Evolutionary conservation across 1,284 basidiomycete genomes (phyloP).

Genomic region (Ustilago shanxiensis): DNA sequence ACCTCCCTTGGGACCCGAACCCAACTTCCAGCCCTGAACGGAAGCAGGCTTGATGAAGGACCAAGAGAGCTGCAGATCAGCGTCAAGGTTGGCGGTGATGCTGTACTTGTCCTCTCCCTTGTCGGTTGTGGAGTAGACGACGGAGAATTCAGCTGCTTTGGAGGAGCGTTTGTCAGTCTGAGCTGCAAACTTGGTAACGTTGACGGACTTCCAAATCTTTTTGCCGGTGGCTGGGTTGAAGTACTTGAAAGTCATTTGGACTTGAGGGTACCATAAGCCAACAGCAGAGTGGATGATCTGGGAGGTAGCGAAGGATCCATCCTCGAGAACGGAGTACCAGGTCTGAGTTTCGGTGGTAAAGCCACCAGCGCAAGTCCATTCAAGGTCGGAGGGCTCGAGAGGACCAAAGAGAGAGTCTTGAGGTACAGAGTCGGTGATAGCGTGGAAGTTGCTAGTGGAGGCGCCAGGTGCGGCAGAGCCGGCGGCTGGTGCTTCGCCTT

Average conservation of each 20-base stretch:
- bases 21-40: slow-evolving; percentile 91
- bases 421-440: slow-evolving; percentile 60
- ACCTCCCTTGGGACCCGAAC: slow-evolving; percentile 87
- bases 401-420: slow-evolving; percentile 76
- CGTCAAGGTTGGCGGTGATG: slow-evolving; percentile 83
- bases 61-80: slow-evolving; percentile 84
- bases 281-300: slow-evolving; percentile 96
- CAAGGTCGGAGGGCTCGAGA: slow-evolving; percentile 78
- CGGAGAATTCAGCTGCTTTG: slow-evolving; percentile 89
- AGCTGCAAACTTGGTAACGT: slow-evolving; percentile 85
- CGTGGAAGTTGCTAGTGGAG: slow-evolving; percentile 61
- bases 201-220: slow-evolving; percentile 88
- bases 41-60: slow-evolving; percentile 78
- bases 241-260: slow-evolving; percentile 95
- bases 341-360: slow-evolving; percentile 93
- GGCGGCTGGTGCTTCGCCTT: slow-evolving; percentile 35
- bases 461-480: slow-evolving; percentile 32
- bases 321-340: slow-evolving; percentile 86
- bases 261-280: slow-evolving; percentile 91
- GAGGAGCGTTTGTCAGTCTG: slow-evolving; percentile 81
- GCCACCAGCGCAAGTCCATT: slow-evolving; percentile 84
- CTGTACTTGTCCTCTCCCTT: slow-evolving; percentile 79
- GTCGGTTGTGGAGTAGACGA: slow-evolving; percentile 76
- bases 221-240: slow-evolving; percentile 83
- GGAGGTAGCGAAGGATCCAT: slow-evolving; percentile 85